A percentile compares a stretch with the other conserved stretches of the same genome.
phyloP scores from a whole-genome alignment of 768 basidiomycete species.

The Leccinum variicolor region DNA sequence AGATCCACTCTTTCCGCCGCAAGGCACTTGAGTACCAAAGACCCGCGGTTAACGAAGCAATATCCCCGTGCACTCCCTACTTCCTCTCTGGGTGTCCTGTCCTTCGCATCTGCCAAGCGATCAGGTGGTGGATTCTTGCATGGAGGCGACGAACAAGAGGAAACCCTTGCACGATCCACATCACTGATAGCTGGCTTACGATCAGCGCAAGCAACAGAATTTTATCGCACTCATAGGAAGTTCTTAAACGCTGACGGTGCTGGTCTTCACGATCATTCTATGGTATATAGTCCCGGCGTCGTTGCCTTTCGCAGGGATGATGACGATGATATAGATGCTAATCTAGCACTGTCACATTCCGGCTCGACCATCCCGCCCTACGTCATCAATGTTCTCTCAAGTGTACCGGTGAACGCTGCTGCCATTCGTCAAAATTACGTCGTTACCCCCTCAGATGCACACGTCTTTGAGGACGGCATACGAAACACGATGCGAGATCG shows the following conservation, averaged over 20 bases:
- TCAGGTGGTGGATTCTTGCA: conserved; percentile 43
- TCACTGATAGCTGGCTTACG: conserved; percentile 39
- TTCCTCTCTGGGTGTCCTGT: conserved; percentile 37
- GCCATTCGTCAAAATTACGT: conserved; percentile 37
- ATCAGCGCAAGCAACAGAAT: conserved; percentile 32
- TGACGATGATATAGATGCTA: conserved; percentile 19
- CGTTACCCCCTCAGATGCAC: conserved; percentile 31
- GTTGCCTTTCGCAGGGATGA: conserved; percentile 41
- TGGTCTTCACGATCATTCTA: conserved; percentile 44
- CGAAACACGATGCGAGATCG: conserved; percentile 44
- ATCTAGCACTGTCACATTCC: conserved; percentile 5
- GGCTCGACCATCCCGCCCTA: conserved; percentile 37
- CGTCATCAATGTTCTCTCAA: conserved; percentile 38
- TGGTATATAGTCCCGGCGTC: conserved; percentile 45
- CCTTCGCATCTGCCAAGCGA: conserved; percentile 42
- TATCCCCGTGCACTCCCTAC: conserved; percentile 18
- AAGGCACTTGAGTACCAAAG: conserved; percentile 21
- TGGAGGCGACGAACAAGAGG: conserved; percentile 47
- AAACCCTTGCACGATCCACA: conserved; percentile 38
- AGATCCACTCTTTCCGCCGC: conserved; percentile 33
- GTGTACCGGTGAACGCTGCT: conserved; percentile 42
- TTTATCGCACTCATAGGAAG: conserved; percentile 39
- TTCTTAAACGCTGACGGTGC: conserved; percentile 35
- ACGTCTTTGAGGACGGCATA: conserved; percentile 38
- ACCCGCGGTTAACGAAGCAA: conserved; percentile 9